Conservation (phyloP, 2,329 filamentous ascomycete genomes). For the Cladosporium sp. region DNA sequence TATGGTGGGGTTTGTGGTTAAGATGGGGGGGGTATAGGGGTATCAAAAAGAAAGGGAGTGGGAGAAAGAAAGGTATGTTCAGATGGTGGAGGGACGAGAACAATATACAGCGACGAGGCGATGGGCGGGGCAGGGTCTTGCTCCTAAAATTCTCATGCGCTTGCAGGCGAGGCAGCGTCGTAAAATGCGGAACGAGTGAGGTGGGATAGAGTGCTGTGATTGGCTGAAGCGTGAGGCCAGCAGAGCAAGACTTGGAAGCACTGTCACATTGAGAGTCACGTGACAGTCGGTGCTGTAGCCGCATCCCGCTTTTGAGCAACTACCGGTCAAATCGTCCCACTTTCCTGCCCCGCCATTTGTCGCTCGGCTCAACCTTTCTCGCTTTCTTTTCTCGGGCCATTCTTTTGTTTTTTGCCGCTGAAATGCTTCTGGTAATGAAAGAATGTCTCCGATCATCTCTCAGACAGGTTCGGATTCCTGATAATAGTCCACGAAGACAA, state of each 20-base stretch:
- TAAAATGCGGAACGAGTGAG: too few species aligned
- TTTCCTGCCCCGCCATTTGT: not conserved
- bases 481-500: too few species aligned
- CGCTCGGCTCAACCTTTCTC: not conserved
- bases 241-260: too few species aligned
- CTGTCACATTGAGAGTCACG: too few species aligned
- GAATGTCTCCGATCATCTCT: too few species aligned
- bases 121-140: not conserved
- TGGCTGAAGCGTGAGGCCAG: not conserved
- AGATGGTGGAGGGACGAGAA: not conserved
- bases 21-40: not conserved
- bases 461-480: too few species aligned
- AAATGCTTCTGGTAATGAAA: too few species aligned
- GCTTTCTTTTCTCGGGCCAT: too few species aligned
- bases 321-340: not conserved
- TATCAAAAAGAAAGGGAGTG: conserved; percentile 32
- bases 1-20: not conserved
- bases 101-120: not conserved
- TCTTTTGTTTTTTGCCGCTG: too few species aligned
- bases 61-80: conserved; percentile 10
- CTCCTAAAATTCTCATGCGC: too few species aligned
- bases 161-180: too few species aligned
- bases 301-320: not conserved
- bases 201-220: not conserved
- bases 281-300: not conserved